Conservation (phyloP, 106 monocot species). For the Acorus gramineus region DNA sequence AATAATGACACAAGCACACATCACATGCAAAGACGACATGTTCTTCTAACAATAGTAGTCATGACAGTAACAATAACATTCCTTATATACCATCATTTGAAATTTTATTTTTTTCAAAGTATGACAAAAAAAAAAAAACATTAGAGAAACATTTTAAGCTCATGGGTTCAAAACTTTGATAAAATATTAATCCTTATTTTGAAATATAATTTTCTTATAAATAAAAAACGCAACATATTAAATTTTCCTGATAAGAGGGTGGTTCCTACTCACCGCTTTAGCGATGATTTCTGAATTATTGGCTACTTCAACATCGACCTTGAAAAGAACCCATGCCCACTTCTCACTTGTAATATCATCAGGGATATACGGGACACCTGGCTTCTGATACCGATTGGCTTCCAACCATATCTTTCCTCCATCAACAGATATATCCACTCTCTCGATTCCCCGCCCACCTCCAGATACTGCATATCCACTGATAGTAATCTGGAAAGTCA, state of each 20-base stretch:
- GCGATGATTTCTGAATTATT: conserved; percentile 4
- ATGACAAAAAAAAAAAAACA: no score
- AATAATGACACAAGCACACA: no score
- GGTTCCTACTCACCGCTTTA: conserved; percentile 15
- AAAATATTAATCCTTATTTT: no score
- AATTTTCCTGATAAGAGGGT: conserved; percentile 1
- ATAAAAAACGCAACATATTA: background rate
- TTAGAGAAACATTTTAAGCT: no score
- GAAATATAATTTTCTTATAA: background rate
- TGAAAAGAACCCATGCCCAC: conserved; percentile 28
- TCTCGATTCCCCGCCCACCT: conserved; percentile 91
- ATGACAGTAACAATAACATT: no score
- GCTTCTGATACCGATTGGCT: conserved; percentile 17
- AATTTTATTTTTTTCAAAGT: no score
- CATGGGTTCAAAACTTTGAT: no score
- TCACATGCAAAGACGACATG: no score
- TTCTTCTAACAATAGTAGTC: no score
- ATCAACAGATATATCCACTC: conserved; percentile 42
- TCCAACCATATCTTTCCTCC: conserved; percentile 27
- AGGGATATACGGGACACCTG: conserved; percentile 5
- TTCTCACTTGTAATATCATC: conserved; percentile 10
- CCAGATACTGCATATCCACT: conserved; percentile 76
- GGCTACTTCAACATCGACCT: conserved; percentile 11
- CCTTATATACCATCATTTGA: no score
- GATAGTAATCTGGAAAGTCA: conserved; percentile 33